Evolutionary conservation across 306 rosid genomes (phyloP), one percentile per base, ranked within the genome.

Genomic region (Cucumis cinereus): DNA sequence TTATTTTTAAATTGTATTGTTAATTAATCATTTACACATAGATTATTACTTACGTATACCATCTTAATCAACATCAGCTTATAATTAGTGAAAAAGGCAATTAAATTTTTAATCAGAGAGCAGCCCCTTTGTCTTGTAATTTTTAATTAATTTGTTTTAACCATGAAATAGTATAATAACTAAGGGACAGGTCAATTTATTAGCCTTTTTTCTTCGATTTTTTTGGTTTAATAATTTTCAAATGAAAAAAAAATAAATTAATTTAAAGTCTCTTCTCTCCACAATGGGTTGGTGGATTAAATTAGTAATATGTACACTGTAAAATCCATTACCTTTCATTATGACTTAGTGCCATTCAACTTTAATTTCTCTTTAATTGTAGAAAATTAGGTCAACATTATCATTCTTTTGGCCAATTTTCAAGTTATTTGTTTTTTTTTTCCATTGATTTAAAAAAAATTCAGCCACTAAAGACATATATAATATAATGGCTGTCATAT

Each of bases 281-380:
- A 38, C 73, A 11, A n/a, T 66, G 30, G 73, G 73, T 40, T 66
- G 73, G 73, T 66, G 73, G 73, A 20, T 66, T 66, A 66, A 66
- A 66, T 38, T 66, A 40, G 53, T 40, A 66, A 66, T 40, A 66
- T 66, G 73, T 66, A 66, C 73, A 66, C 49, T 66, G 73, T 66
- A 66, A 66, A 66, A 38, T 66, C 73, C 73, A 66, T 66, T 66
- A 66, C 63, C 35, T 23, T 23, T 56, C 16, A 19, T 66, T n/a
- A 28, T 66, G 73, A 64, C 52, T 66, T 38, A 40, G 73, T 66
- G 73, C 52, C 73, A 66, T 66, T 66, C 30, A 66, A 20, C 73
- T 66, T 30, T 30, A 30, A 30, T 30, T 66, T 66, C 53, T 10
- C 72, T 66, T 66, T 38, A 66, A 38, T 66, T 23, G 5, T 66